Base-by-base conservation (phyloP, 345 rosid species). In the Citrus glauca region DNA sequence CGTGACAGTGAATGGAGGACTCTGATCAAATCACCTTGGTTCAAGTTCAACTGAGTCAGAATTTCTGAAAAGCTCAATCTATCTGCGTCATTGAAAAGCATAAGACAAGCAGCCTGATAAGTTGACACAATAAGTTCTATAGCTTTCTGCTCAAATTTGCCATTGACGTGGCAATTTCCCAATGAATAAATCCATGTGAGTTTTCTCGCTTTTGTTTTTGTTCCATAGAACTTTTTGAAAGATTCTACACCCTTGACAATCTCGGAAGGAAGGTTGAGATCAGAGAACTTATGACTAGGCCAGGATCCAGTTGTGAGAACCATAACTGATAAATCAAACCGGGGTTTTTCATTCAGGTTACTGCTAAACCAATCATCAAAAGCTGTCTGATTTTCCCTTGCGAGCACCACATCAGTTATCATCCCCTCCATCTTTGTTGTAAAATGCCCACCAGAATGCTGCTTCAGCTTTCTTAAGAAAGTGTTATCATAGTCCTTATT, bases 341-440 rank as follows among this genome's bases (percentile, higher is more conserved):
- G 90, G 0, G 87, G 90, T 79, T 80, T 81, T 66, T 82, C 85
- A 71, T 56, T 40, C 9, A 83, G 83, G 75, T 88, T 87, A 66
- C 73, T 83, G 72, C 80, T 71, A 32, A 90, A 85, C 76, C 86
- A 90, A 53, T 88, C 87, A 78, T 90, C 90, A 81, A 92, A 87
- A 72, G 64, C 74, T 24, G 83, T 69, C 76, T 90, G 94, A 62
- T 90, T 89, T 77, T 90, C 97, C 75, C 84, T 89, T 4, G 94
- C 92, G 77, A 92, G 77, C 13, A 88, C 87, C 84, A 92, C 72
- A 83, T 92, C 94, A 2, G 87, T 89, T 33, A 92, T 89, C 97
- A 92, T 90, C 73, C 92, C 90, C 79, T 92, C 97, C 91, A 92
- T 89, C 86, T 89, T 90, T 60, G 90, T 82, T 37, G 92, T 89